These are phyloP conservation scores for Mucor racemosus DNA, from an alignment of 371 early-diverging fungal species.

Conservation along the genomic window DNA sequence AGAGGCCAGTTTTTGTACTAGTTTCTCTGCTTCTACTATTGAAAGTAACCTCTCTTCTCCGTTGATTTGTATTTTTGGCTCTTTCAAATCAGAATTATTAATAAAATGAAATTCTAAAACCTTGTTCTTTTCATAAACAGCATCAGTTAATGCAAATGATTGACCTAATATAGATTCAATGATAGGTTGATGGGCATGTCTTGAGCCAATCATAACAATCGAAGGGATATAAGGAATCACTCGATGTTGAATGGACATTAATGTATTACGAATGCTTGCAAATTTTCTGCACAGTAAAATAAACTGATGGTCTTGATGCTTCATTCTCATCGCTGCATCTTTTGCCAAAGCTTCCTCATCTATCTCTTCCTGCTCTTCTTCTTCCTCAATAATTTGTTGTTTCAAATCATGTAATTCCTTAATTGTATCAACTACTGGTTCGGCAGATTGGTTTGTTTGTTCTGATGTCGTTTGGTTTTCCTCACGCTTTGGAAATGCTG, in stretches of 20 bases:
- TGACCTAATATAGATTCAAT: conserved; percentile 97
- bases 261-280: conserved; percentile 88
- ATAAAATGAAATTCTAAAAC: conserved; percentile 12
- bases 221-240: conserved; percentile 86
- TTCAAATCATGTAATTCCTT: background rate
- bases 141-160: conserved; percentile 63
- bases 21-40: background rate
- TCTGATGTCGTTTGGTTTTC: conserved; percentile 5
- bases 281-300: conserved; percentile 89
- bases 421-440: conserved; percentile 2
- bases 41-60: background rate
- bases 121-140: background rate
- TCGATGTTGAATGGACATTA: conserved; percentile 78
- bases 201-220: conserved; percentile 94
- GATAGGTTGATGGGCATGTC: conserved; percentile 71
- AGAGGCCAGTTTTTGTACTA: background rate
- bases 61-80: conserved; percentile 1
- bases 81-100: conserved; percentile 12
- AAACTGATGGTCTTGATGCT: conserved; percentile 66
- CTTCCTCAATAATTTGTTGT: conserved; percentile 7
- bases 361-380: conserved; percentile 17
- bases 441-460: background rate
- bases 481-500: conserved; percentile 5
- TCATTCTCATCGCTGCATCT: conserved; percentile 9
- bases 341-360: conserved; percentile 6